Evolutionary conservation across 306 rosid species (phyloP).

Genomic region (Vigna radiata): DNA sequence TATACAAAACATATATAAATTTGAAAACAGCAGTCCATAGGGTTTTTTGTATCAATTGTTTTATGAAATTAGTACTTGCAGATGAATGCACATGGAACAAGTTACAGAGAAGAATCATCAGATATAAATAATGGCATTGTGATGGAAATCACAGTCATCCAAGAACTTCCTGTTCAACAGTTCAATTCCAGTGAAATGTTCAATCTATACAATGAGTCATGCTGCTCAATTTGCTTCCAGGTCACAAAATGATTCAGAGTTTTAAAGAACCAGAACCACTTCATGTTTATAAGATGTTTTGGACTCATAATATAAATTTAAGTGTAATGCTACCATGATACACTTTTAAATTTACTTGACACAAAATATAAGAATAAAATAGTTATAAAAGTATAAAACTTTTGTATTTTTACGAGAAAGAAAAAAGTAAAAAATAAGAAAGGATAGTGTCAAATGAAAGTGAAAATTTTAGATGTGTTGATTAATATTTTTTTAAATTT

Average conservation of each 20-base stretch:
- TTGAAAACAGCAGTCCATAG: not conserved
- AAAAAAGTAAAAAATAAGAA: no score
- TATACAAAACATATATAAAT: not conserved
- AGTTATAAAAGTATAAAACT: no score
- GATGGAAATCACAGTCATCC: conserved; percentile 3
- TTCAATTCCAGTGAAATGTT: conserved; percentile 20
- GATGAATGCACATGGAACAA: conserved; percentile 37
- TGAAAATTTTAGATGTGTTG: no score
- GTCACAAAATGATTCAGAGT: not conserved
- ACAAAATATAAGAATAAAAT: accelerated
- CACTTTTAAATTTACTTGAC: no score
- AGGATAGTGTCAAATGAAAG: no score
- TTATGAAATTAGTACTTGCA: not conserved
- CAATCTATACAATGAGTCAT: conserved; percentile 31
- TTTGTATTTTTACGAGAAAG: no score
- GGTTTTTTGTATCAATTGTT: not conserved
- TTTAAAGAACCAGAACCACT: not conserved
- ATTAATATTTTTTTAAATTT: no score
- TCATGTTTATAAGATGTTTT: not conserved
- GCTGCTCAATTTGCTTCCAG: conserved; percentile 47
- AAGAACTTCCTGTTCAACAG: conserved; percentile 34
- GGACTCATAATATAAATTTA: no score
- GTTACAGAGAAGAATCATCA: conserved; percentile 34
- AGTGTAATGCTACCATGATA: no score
- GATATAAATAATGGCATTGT: not conserved